Evolutionary conservation across 2,329 filamentous ascomycete species (phyloP), one percentile per base, ranked within the genome.

Genomic region (Knoxdaviesia capensis): DNA sequence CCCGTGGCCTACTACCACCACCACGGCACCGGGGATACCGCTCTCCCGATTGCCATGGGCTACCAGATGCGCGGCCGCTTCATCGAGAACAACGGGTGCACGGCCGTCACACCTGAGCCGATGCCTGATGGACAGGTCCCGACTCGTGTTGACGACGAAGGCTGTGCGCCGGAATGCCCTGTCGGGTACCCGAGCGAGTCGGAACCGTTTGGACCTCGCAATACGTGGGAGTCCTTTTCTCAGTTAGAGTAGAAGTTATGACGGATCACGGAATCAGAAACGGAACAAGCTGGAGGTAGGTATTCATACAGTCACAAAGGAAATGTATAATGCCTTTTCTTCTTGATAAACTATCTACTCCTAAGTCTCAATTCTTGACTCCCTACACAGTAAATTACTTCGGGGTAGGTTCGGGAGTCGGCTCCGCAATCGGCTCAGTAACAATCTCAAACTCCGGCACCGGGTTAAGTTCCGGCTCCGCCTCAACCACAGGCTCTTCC

Each of bases 1-100:
- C 59, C 61, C 1, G 53, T 63, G 34, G 56, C 60, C 1, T 62
- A 56, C 48, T 56, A 60, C 34, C 57, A 54, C 31, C 57, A 60
- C 45, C 61, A 63, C 44, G 61, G 61, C 32, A 49, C 54, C 28
- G 50, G 46, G 34, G 61, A 64, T 47, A 50, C 49, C 28, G 57
- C 61, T 20, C 51, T 63, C 10, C 46, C 51, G 32, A 58, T 62
- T 42, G 46, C 50, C 9, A 43, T 42, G 2, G 60, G 60, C 39
- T 47, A 54, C n/a, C 39, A 48, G 47, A 50, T 63, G 37, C 56
- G 59, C 7, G 59, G 62, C 47, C 53, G 51, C 42, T 63, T 58
- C 47, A 51, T 62, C 6, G 42, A 43, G 9, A 54, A 58, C 47
- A 62, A 63, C 43, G 54, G 56, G 5, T 63, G 60, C 48, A 39